Percentiles rank a stretch among this genome's conserved stretches.
Conservation (phyloP, 139 green algal genomes). For the Chlorella vulgaris region DNA sequence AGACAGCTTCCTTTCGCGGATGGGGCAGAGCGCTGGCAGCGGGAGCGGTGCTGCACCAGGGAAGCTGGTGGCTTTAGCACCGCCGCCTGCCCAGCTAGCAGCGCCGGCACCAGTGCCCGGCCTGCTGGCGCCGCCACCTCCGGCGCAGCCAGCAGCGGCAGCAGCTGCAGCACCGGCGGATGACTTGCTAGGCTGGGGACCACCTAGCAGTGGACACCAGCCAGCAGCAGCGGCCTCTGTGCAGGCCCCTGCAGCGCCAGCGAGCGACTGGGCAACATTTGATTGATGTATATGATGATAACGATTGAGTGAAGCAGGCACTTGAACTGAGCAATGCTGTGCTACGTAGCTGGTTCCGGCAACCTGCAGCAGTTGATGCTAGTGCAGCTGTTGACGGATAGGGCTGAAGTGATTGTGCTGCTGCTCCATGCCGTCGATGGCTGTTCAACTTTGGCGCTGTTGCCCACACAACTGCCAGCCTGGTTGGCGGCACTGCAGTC, state of each 20-base stretch:
- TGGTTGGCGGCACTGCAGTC: too few relatives aligned
- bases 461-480: too few relatives aligned
- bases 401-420: too few relatives aligned
- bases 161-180: neutral
- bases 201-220: neutral
- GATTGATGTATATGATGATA: slow-evolving; percentile 18
- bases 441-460: too few relatives aligned
- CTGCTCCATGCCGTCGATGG: too few relatives aligned
- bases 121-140: neutral
- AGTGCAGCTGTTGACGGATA: too few relatives aligned
- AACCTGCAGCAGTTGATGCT: too few relatives aligned
- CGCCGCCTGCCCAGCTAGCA: slow-evolving; percentile 11
- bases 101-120: neutral
- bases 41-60: neutral
- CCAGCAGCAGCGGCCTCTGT: neutral
- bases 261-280: slow-evolving; percentile 46
- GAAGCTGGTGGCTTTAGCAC: slow-evolving; percentile 7
- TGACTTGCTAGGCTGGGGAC: slow-evolving; percentile 21
- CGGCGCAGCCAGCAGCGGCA: neutral
- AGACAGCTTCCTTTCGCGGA: slow-evolving; percentile 43
- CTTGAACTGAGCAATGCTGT: too few relatives aligned
- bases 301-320: too few relatives aligned
- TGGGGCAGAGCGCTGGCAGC: neutral
- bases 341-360: too few relatives aligned
- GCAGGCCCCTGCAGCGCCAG: neutral